Evolutionary conservation across 192 early-diverging fungal genomes (phyloP), one percentile per base, ranked within the genome.

Genomic region (Irineochytrium annulatum): DNA sequence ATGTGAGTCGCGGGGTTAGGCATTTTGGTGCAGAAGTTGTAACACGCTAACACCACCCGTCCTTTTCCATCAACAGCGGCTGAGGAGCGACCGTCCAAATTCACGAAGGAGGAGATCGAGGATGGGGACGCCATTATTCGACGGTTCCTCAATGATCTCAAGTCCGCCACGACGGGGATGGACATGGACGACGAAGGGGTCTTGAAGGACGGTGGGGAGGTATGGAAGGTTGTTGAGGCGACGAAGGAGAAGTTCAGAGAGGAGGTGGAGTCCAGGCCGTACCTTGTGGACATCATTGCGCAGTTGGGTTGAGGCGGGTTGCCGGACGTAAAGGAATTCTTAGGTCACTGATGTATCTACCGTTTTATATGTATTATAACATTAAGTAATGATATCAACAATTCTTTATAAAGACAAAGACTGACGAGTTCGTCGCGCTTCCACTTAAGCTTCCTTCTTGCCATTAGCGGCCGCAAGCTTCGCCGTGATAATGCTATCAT

Each of bases 111-210:
- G 44, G 77, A 78, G 33, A 78, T 78, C n/a, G 71, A 79, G 52
- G 63, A 24, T 54, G 52, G 64, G 1, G 70, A 73, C 41, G 54
- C 19, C 13, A n/a, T 80, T 19, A 72, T 80, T 26, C 39, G 60
- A 29, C 19, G 52, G 22, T 80, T 77, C 52, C 43, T 80, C 28
- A 32, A 43, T 37, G 91, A 93, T 33, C 78, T 90, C 43, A 16
- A 35, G 13, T 2, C n/a, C 37, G 20, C 49, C 20, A 13, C 49
- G 8, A 13, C 8, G 11, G 22, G 33, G 17, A 30, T 55, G 16
- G 24, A 28, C 16, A 33, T 14, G 27, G 19, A 55, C 13, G 19
- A 8, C 1, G 54, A 33, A 19, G 54, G 16, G 14, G 39, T 14
- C n/a, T 26, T 16, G 22, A 26, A 27, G 49, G 49, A 51, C 28